Conservation (phyloP, 345 rosid genomes). For the Aquilaria malaccensis region DNA sequence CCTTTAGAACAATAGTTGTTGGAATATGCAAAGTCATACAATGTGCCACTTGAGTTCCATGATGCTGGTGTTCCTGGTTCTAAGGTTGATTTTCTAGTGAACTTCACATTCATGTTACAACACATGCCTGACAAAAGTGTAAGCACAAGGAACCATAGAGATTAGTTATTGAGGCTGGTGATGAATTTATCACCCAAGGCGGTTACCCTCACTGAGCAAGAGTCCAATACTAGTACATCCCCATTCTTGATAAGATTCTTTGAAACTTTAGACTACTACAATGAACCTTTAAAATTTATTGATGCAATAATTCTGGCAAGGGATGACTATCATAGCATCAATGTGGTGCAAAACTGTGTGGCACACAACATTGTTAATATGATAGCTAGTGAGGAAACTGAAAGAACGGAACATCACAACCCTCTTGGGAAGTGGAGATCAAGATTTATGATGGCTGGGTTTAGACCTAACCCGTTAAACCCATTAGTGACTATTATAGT, state of each 20-base stretch:
- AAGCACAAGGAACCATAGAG: conserved; percentile 60
- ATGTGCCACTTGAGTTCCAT: conserved; percentile 67
- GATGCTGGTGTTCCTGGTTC: conserved; percentile 61
- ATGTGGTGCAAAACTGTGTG: conserved; percentile 72
- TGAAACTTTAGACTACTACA: conserved; percentile 54
- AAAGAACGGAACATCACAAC: conserved; percentile 71
- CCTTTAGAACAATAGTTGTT: conserved; percentile 48
- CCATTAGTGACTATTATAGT: conserved; percentile 25
- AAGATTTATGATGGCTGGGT: conserved; percentile 61
- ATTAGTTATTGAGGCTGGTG: conserved; percentile 55
- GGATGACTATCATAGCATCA: conserved; percentile 55
- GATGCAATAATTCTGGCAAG: conserved; percentile 37
- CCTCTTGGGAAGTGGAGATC: conserved; percentile 59
- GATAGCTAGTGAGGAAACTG: conserved; percentile 65
- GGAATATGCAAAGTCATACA: conserved; percentile 35
- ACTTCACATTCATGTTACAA: conserved; percentile 69
- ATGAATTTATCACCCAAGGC: conserved; percentile 67
- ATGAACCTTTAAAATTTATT: conserved; percentile 62
- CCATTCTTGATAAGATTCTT: conserved; percentile 50
- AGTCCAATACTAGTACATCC: conserved; percentile 64
- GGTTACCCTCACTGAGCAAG: conserved; percentile 61
- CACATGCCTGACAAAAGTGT: conserved; percentile 98
- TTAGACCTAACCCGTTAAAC: conserved; percentile 31
- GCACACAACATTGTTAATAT: conserved; percentile 77
- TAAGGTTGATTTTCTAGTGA: conserved; percentile 54